Conservation (phyloP, 2,329 filamentous ascomycete genomes). For the Epicoccum nigrum region DNA sequence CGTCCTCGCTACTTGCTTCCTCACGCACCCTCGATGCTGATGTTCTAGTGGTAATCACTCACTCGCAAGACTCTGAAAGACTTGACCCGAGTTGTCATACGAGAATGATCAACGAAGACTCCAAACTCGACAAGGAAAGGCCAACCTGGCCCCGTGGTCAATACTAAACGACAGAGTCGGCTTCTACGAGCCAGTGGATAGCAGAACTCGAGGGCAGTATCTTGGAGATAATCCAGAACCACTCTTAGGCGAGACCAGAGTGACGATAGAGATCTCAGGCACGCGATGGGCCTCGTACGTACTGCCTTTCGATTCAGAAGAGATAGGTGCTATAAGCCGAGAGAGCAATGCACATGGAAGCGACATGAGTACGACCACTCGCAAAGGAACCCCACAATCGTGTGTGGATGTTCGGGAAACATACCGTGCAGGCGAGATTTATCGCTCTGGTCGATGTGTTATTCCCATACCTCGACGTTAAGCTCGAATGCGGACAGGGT, state of each 20-base stretch:
- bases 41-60: background rate
- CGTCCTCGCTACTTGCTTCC: background rate
- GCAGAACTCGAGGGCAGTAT: background rate
- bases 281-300: background rate
- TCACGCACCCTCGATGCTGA: background rate
- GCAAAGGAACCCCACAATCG: background rate
- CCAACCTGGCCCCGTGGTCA: background rate
- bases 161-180: background rate
- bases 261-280: conserved; percentile 9
- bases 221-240: background rate
- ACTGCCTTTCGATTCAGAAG: background rate
- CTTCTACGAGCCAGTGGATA: background rate
- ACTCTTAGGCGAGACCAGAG: background rate
- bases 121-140: background rate
- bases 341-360: background rate
- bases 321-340: background rate
- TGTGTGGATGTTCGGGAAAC: background rate
- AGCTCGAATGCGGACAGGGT: background rate
- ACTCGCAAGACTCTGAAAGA: background rate
- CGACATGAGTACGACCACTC: background rate
- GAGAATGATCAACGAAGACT: background rate
- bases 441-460: background rate
- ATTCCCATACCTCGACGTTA: background rate
- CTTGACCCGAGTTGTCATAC: background rate
- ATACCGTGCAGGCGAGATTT: background rate